A percentile compares a stretch with the other conserved stretches of the same genome.
phyloP scores from a whole-genome alignment of 352 stramenopile genomes.

The Phytophthora pisi region DNA sequence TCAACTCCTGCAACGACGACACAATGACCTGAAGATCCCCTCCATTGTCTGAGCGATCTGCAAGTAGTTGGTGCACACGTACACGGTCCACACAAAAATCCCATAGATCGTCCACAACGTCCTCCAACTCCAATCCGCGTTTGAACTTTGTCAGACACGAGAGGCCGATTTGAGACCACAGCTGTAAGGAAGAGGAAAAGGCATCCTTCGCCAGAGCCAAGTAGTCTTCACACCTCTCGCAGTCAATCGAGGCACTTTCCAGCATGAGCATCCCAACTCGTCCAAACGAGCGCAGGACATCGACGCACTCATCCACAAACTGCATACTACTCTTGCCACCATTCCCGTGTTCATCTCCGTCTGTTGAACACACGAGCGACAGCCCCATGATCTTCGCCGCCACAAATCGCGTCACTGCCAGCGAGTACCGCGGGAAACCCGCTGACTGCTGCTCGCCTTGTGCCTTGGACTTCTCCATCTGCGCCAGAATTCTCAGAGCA shows the following conservation, averaged over 20 bases:
- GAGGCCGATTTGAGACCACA: conserved; percentile 74
- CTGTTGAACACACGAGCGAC: conserved; percentile 45
- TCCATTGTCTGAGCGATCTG: conserved; percentile 10
- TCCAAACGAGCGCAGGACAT: conserved; percentile 76
- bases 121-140: conserved; percentile 64
- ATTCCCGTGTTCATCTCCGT: conserved; percentile 5
- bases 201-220: conserved; percentile 60
- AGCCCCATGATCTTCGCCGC: conserved; percentile 72
- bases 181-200: conserved; percentile 46
- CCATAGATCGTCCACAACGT: conserved; percentile 82
- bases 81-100: conserved; percentile 76
- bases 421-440: conserved; percentile 33
- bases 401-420: conserved; percentile 54
- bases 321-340: conserved; percentile 22
- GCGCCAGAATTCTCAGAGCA: conserved; percentile 40
- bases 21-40: conserved; percentile 40
- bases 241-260: conserved; percentile 56
- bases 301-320: conserved; percentile 69
- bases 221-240: conserved; percentile 57
- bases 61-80: conserved; percentile 50
- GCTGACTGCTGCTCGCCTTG: not conserved
- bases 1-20: conserved; percentile 69
- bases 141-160: conserved; percentile 73
- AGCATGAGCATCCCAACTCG: conserved; percentile 69
- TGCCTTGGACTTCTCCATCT: conserved; percentile 28